Base-by-base conservation (phyloP, 1,139 yeast species). In the Groenewaldozyma auringiensis region DNA sequence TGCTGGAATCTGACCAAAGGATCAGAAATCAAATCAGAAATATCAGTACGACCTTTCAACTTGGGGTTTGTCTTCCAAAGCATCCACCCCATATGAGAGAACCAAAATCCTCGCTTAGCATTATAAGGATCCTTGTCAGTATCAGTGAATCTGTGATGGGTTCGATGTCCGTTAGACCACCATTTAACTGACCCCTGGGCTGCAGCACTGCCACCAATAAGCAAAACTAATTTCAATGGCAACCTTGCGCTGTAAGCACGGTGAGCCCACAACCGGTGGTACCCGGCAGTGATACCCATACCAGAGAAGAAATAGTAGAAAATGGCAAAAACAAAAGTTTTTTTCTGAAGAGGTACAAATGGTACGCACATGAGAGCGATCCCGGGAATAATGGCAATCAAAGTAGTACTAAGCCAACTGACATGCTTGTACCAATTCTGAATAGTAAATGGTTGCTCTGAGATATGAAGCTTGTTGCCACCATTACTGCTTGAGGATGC, bases 21-120 rank as follows among this genome's bases (percentile, higher is more conserved):
- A 68, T 92, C 97, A 60, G 81, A 79, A 55, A 85, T 78, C 69
- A 92, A 78, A 67, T 92, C 98, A 47, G 89, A 78, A 58, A 92
- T 92, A 65, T 92, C 98, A 45, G 96, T 95, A 68, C 98, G 79
- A 46, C 97, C 98, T 70, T 87, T 83, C 70, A 65, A 79, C 70
- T 86, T 85, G 58, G 98, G 98, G 72, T 92, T 89, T 61, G 96
- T 94, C 68, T 82, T 81, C 55, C 79, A 69, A 58, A 92, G 74
- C 97, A 92, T 89, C 98, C 98, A 92, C 43, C 97, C 97, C 76
- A 92, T 74, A 74, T 92, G 98, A 34, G 95, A 81, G 70, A 75
- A 89, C 94, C 94, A 86, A 70, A 92, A 84, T 21, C 98, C 98
- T 59, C 78, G 78, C 71, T 95, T 81, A 42, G 97, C 98, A 62